Percentiles rank a stretch among this genome's conserved stretches.
Conservation (phyloP, 306 rosid species). For the Arachis stenosperma region DNA sequence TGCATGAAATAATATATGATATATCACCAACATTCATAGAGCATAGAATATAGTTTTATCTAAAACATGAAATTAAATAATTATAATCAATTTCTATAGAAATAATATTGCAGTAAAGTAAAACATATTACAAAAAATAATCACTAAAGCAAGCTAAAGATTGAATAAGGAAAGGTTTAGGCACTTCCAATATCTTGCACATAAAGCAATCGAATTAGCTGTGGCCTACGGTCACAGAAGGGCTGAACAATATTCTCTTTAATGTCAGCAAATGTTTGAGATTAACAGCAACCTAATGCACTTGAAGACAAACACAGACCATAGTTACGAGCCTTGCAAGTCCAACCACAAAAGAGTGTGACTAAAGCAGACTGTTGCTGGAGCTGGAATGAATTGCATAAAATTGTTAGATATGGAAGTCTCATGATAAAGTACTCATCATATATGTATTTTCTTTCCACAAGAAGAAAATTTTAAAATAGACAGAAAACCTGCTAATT, state of each 20-base stretch:
- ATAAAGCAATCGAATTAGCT: no score
- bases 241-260: slow-evolving; percentile 62
- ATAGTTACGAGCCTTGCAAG: slow-evolving; percentile 94
- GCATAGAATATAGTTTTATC: no score
- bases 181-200: no score
- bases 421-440: neutral
- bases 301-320: slow-evolving; percentile 85
- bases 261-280: slow-evolving; percentile 57
- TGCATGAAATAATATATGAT: no score
- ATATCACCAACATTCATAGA: no score
- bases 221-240: slow-evolving; percentile 34
- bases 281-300: slow-evolving; percentile 76
- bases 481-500: slow-evolving; percentile 80
- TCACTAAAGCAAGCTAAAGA: no score
- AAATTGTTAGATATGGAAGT: slow-evolving; percentile 46
- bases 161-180: no score
- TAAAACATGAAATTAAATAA: no score
- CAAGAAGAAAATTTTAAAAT: slow-evolving; percentile 35
- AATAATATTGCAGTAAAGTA: no score
- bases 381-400: slow-evolving; percentile 70
- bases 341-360: slow-evolving; percentile 97
- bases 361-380: slow-evolving; percentile 77
- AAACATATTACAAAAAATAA: no score
- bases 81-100: no score
- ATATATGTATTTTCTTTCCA: slow-evolving; percentile 18